Evolutionary conservation across 805 yeast genomes (phyloP).

Genomic region (Zygotorulaspora danielsina): DNA sequence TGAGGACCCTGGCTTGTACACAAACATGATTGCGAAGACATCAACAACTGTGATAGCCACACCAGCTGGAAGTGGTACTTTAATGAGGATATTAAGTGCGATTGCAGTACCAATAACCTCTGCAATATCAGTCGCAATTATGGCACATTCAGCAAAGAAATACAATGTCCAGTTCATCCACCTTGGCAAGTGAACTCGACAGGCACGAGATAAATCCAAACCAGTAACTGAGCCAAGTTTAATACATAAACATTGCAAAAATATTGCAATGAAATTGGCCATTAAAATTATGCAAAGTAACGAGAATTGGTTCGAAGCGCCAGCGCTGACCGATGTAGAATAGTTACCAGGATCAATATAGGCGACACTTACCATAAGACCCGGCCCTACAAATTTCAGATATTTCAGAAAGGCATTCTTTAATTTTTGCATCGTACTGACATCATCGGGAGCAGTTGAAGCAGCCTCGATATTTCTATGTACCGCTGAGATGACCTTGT

Average conservation of each 20-base stretch:
- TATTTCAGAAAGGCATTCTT: slow-evolving; percentile 42
- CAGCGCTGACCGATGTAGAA: slow-evolving; percentile 84
- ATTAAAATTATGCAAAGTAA: slow-evolving; percentile 67
- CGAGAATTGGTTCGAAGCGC: slow-evolving; percentile 72
- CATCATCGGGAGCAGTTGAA: neutral
- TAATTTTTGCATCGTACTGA: neutral
- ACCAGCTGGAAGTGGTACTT: slow-evolving; percentile 72
- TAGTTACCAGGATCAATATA: slow-evolving; percentile 95
- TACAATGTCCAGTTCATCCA: slow-evolving; percentile 64
- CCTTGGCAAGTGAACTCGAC: slow-evolving; percentile 63
- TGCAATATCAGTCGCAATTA: slow-evolving; percentile 88
- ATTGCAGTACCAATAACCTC: slow-evolving; percentile 94
- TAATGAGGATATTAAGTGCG: slow-evolving; percentile 69
- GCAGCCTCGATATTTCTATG: neutral
- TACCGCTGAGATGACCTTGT: neutral
- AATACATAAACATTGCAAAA: slow-evolving; percentile 76
- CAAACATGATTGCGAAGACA: slow-evolving; percentile 73
- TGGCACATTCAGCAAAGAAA: slow-evolving; percentile 80
- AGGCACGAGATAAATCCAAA: slow-evolving; percentile 78
- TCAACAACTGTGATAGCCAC: slow-evolving; percentile 75
- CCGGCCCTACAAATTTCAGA: slow-evolving; percentile 76
- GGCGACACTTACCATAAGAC: slow-evolving; percentile 81
- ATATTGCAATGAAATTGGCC: slow-evolving; percentile 80
- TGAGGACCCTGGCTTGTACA: slow-evolving; percentile 73
- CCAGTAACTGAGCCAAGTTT: slow-evolving; percentile 90